Conservation (phyloP, 169 alveolate species). For the Plasmodium vivax region DNA sequence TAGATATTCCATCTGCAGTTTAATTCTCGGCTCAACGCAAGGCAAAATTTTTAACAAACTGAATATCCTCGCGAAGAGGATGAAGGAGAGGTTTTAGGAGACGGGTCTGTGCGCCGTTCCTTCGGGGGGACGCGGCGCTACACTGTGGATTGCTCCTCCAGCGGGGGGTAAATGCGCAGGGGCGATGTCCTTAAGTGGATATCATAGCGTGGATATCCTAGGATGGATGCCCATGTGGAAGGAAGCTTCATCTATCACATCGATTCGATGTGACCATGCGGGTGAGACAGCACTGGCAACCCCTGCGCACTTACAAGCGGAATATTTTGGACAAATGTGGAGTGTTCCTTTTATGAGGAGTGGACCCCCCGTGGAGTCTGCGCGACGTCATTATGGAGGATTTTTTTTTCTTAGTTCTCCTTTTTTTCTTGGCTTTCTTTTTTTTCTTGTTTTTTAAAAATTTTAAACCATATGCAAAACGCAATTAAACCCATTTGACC, state of each 20-base stretch:
- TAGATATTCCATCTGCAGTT: conserved; percentile 97
- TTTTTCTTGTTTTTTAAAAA: neutral
- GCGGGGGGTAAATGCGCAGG: neutral
- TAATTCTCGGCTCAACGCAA: conserved; percentile 98
- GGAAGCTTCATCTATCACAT: neutral
- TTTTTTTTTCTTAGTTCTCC: neutral
- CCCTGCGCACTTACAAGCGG: neutral
- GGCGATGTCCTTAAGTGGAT: too few relatives aligned
- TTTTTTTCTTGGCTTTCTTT: neutral
- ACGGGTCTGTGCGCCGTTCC: neutral
- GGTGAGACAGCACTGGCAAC: neutral
- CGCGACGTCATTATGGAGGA: neutral
- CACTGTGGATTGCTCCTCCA: neutral
- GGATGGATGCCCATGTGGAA: neutral
- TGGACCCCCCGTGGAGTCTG: neutral
- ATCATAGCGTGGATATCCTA: too few relatives aligned
- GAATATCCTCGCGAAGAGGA: conserved; percentile 92
- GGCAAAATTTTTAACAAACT: conserved; percentile 97
- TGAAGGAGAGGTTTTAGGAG: conserved; percentile 89
- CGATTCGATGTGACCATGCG: neutral
- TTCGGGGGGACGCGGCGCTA: neutral
- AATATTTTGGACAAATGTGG: neutral
- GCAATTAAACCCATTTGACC: neutral
- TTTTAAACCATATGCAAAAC: neutral
- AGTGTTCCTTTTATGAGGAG: neutral